Evolutionary conservation across 2,329 filamentous ascomycete genomes (phyloP).

Genomic region (Scedosporium minutisporum): DNA sequence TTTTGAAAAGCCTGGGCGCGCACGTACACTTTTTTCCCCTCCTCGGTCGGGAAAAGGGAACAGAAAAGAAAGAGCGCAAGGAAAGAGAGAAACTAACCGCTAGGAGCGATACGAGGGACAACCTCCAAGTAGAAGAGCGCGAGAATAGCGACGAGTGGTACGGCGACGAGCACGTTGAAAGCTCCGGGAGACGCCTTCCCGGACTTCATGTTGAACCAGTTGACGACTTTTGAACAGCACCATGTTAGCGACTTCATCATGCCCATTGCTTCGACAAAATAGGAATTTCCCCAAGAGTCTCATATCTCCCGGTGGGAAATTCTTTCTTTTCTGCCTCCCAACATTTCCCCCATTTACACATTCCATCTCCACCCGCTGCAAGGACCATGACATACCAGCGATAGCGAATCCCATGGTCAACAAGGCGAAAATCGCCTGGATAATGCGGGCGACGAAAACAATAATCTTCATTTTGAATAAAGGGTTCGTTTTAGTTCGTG

Average conservation of each 20-base stretch:
- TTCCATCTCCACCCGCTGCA: neutral
- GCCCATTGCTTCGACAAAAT: too few relatives aligned
- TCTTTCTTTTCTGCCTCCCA: neutral
- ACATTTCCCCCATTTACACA: neutral
- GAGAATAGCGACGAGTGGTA: slow-evolving; percentile 42
- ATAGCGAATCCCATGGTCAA: slow-evolving; percentile 37
- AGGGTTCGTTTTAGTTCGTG: neutral
- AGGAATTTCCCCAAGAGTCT: too few relatives aligned
- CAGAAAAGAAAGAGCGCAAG: neutral
- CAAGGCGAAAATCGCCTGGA: slow-evolving; percentile 35
- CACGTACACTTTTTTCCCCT: neutral
- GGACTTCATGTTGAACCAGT: slow-evolving; percentile 51
- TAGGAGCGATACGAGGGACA: slow-evolving; percentile 33
- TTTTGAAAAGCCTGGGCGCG: neutral
- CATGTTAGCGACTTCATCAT: slow-evolving; percentile 9
- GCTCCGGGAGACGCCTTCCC: slow-evolving; percentile 42
- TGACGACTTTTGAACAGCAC: slow-evolving; percentile 33
- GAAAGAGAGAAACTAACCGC: slow-evolving; percentile 20
- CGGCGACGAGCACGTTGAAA: slow-evolving; percentile 49
- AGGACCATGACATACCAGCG: slow-evolving; percentile 33
- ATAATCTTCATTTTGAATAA: neutral
- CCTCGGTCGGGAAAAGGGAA: neutral
- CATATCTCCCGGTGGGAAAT: too few relatives aligned
- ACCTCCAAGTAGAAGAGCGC: slow-evolving; percentile 46
- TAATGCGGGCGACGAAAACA: slow-evolving; percentile 24